Evolutionary conservation across 2,329 filamentous ascomycete genomes (phyloP).

Genomic region (Basipetospora sp.): DNA sequence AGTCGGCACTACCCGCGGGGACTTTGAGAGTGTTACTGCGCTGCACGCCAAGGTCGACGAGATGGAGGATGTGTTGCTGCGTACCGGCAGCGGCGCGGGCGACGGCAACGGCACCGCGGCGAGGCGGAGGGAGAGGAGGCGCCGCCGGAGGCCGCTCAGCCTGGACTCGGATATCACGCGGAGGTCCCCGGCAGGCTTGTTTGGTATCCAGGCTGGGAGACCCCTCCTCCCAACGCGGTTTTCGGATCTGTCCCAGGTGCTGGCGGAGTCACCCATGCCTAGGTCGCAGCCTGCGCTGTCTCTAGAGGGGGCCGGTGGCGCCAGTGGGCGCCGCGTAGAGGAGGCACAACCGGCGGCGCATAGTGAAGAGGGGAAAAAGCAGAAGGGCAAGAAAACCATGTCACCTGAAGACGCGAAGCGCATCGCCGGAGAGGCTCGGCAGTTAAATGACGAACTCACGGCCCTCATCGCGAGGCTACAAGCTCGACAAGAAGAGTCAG

Average conservation of each 20-base stretch:
- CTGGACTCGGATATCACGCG: slow-evolving; percentile 5
- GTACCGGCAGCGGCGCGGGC: neutral
- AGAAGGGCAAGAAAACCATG: slow-evolving; percentile 3
- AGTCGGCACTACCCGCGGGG: slow-evolving; percentile 16
- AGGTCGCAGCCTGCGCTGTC: no score
- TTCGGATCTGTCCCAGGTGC: no score
- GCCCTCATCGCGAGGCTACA: slow-evolving; percentile 35
- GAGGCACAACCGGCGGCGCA: no score
- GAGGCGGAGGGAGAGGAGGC: no score
- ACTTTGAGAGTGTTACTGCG: slow-evolving; percentile 18
- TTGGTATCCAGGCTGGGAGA: no score
- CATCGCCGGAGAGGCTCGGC: slow-evolving; percentile 18
- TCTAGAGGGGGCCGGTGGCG: no score
- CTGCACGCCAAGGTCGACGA: slow-evolving; percentile 29
- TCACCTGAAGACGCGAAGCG: slow-evolving; percentile 12
- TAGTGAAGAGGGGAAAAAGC: no score
- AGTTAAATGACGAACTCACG: slow-evolving; percentile 35
- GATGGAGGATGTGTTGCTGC: slow-evolving; percentile 22
- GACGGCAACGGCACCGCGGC: no score
- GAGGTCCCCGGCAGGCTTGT: no score
- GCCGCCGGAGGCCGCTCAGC: slow-evolving; percentile 7
- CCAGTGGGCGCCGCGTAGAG: no score
- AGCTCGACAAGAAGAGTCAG: slow-evolving; percentile 43
- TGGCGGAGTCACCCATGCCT: no score
- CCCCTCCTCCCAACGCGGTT: no score